phyloP scores from a whole-genome alignment of 139 green algal genomes.

The Chlamydomonas sp. region DNA sequence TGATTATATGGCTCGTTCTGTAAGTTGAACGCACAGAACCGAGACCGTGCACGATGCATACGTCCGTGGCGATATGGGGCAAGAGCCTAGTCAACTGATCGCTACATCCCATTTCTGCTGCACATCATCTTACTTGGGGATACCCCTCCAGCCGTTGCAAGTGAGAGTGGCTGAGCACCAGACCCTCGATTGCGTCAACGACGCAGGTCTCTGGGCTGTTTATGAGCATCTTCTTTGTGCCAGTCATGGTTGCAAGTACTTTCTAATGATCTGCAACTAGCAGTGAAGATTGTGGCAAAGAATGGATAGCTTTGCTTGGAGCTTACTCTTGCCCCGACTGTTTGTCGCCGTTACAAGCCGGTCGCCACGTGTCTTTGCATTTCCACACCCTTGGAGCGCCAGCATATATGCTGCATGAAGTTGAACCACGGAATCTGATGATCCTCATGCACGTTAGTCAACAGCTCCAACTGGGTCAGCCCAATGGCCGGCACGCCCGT shows the following conservation, averaged over 20 bases:
- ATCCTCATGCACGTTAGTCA: no score
- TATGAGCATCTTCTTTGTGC: conserved; percentile 46
- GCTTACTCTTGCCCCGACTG: no score
- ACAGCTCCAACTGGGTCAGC: no score
- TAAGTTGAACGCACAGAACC: background rate
- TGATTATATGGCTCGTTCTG: background rate
- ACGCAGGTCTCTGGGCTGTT: conserved; percentile 38
- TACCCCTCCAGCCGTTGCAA: conserved; percentile 42
- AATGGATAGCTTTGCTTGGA: no score
- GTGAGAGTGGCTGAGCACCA: conserved; percentile 29
- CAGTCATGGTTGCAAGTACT: conserved; percentile 3
- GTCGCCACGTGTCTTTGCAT: no score
- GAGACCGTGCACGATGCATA: background rate
- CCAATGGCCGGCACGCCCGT: no score
- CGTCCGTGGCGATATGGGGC: background rate
- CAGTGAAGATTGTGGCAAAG: no score
- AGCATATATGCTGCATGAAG: no score
- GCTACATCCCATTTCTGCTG: background rate
- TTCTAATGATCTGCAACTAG: no score
- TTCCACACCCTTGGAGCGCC: no score
- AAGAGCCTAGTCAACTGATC: background rate
- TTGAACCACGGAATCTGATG: no score
- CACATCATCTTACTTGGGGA: conserved; percentile 38
- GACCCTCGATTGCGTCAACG: conserved; percentile 21
- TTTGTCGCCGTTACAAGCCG: no score